Conservation (phyloP, 768 basidiomycete genomes). For the Mycena epipterygia region DNA sequence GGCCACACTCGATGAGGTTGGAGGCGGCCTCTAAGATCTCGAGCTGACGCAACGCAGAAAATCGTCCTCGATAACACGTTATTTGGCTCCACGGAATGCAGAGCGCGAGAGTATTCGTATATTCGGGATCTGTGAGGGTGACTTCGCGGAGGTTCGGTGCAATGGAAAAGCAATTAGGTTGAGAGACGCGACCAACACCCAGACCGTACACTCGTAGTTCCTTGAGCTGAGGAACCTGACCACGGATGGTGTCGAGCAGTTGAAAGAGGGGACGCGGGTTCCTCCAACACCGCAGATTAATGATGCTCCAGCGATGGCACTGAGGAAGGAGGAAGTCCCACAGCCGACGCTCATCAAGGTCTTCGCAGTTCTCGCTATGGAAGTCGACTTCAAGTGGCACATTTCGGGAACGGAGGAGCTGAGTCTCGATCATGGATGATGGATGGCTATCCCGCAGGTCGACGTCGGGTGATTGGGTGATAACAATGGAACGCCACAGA, state of each 20-base stretch:
- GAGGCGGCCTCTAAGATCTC: no score
- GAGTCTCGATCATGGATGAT: no score
- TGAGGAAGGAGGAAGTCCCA: background rate
- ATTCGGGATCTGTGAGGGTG: no score
- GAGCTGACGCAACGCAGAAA: background rate
- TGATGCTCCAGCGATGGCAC: background rate
- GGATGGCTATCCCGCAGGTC: no score
- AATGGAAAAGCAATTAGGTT: no score
- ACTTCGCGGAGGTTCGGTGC: no score
- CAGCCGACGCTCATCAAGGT: background rate
- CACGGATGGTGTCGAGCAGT: background rate
- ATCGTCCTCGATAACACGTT: background rate
- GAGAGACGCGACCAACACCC: background rate
- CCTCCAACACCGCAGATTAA: background rate
- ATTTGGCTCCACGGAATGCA: background rate
- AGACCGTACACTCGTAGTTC: background rate
- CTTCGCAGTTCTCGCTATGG: background rate
- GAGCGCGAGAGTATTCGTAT: background rate
- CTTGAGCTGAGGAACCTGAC: background rate
- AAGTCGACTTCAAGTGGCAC: background rate
- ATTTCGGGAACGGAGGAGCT: background rate
- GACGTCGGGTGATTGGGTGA: background rate
- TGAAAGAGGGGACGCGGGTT: background rate
- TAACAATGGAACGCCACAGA: background rate
- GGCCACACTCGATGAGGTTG: no score